Evolutionary conservation across 352 stramenopile genomes (phyloP).

Genomic region (Phytophthora gonapodyides): DNA sequence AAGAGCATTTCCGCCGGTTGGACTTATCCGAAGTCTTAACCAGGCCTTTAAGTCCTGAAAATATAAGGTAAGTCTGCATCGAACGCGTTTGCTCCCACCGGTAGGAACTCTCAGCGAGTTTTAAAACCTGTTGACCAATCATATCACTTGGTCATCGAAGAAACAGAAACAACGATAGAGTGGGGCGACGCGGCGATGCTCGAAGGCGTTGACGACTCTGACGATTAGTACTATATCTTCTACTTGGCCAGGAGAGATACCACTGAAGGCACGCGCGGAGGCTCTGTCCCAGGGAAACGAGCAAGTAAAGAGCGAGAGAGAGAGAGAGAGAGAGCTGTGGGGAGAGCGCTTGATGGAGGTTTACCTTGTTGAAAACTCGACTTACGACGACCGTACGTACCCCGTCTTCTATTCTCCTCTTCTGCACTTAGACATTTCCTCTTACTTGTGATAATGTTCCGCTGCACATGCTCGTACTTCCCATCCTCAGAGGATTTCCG

Average conservation of each 20-base stretch:
- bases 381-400: not conserved
- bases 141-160: too few relatives aligned
- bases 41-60: not conserved
- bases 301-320: not conserved
- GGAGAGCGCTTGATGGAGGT: not conserved
- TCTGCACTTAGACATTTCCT: not conserved
- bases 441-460: not conserved
- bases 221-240: conserved; percentile 1
- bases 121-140: not conserved
- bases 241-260: not conserved
- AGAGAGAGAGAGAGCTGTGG: not conserved
- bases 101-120: too few relatives aligned
- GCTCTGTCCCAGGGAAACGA: not conserved
- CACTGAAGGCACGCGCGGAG: conserved; percentile 1
- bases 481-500: conserved; percentile 5
- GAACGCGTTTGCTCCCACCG: not conserved
- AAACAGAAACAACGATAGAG: too few relatives aligned
- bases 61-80: conserved; percentile 3
- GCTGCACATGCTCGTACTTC: too few relatives aligned
- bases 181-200: not conserved
- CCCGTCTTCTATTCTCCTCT: too few relatives aligned
- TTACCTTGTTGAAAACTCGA: not conserved
- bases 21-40: conserved; percentile 3
- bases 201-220: too few relatives aligned
- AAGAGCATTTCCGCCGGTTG: conserved; percentile 1